phyloP scores from a whole-genome alignment of 2,329 filamentous ascomycete genomes.

The Didymella sp. region DNA sequence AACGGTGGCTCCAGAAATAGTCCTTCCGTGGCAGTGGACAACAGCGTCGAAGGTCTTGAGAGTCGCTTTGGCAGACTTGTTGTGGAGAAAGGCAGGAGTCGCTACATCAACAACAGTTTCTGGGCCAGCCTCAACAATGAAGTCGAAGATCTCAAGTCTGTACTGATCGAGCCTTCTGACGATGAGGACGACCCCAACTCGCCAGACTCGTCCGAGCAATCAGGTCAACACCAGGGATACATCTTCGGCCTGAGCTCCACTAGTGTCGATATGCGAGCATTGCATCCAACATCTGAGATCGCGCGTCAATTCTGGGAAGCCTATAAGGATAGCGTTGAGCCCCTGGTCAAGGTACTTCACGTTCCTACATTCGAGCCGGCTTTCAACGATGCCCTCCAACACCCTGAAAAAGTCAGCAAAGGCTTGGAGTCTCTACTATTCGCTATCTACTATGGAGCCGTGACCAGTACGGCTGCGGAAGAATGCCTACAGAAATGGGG shows the following conservation, averaged over 20 bases:
- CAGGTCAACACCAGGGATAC: constrained; percentile 71
- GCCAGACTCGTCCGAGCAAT: constrained; percentile 42
- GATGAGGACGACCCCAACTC: constrained; percentile 64
- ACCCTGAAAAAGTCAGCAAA: constrained; percentile 65
- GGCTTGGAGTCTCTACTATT: constrained; percentile 67
- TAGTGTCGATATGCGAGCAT: constrained; percentile 68
- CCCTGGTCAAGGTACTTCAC: constrained; percentile 74
- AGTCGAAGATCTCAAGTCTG: constrained; percentile 69
- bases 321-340: constrained; percentile 77
- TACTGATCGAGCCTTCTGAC: constrained; percentile 66
- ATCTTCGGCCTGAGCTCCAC: constrained; percentile 75
- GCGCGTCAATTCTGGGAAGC: constrained; percentile 73
- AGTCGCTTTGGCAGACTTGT: constrained; percentile 72
- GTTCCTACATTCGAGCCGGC: constrained; percentile 69
- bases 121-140: constrained; percentile 80
- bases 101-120: constrained; percentile 79
- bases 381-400: constrained; percentile 66
- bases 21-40: constrained; percentile 38
- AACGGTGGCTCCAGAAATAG: background rate
- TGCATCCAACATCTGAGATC: constrained; percentile 68
- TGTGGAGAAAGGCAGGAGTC: constrained; percentile 71
- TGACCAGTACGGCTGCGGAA: constrained; percentile 59
- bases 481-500: constrained; percentile 59
- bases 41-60: constrained; percentile 50
- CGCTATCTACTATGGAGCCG: constrained; percentile 66